Conservation (phyloP, 1,284 basidiomycete species). For the Megacollybia platyphylla region DNA sequence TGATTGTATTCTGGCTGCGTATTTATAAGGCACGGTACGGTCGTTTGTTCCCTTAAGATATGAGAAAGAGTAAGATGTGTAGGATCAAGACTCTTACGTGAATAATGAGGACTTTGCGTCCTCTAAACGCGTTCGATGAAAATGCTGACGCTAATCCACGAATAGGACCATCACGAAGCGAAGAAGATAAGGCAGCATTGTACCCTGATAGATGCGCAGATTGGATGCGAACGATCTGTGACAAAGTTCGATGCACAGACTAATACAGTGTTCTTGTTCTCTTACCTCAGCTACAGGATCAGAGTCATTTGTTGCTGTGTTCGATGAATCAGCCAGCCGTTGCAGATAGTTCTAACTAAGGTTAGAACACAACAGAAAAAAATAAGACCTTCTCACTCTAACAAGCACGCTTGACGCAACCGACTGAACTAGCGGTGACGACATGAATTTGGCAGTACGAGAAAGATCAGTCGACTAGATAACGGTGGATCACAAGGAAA, state of each 20-base stretch:
- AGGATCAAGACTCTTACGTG: conserved; percentile 33
- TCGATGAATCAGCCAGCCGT: conserved; percentile 22
- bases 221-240: conserved; percentile 54
- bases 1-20: conserved; percentile 36
- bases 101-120: conserved; percentile 43
- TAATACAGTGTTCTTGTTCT: neutral
- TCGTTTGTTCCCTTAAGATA: conserved; percentile 50
- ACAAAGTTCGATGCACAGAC: neutral
- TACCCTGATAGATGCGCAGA: conserved; percentile 62
- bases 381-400: conserved; percentile 26
- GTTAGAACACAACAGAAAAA: neutral
- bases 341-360: conserved; percentile 34
- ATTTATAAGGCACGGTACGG: conserved; percentile 47
- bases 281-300: conserved; percentile 21
- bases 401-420: conserved; percentile 47
- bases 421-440: conserved; percentile 52
- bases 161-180: conserved; percentile 59
- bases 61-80: neutral
- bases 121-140: conserved; percentile 29
- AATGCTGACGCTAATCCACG: conserved; percentile 39
- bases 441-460: conserved; percentile 60
- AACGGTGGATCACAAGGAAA: conserved; percentile 12
- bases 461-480: conserved; percentile 34
- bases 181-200: conserved; percentile 61
- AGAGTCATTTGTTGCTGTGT: conserved; percentile 4